Evolutionary conservation across 1,139 yeast species (phyloP).

Genomic region (Protomyces arabidopsidicola): DNA sequence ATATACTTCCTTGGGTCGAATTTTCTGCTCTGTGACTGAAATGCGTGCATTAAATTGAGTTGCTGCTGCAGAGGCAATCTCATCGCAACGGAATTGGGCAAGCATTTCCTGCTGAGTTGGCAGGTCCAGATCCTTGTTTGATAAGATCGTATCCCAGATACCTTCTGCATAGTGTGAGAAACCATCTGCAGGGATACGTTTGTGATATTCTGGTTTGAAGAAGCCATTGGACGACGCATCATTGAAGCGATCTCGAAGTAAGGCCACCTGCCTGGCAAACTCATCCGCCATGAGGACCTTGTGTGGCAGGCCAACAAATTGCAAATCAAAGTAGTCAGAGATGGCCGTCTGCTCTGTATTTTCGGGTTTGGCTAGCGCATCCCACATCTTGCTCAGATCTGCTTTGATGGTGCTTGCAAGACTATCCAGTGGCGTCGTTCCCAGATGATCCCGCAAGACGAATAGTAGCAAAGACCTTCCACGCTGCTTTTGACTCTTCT

Average conservation of each 20-base stretch:
- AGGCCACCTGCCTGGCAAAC: constrained; percentile 59
- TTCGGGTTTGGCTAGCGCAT: constrained; percentile 52
- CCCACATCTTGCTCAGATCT: constrained; percentile 78
- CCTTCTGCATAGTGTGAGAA: constrained; percentile 90
- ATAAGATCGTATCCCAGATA: constrained; percentile 92
- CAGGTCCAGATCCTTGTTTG: constrained; percentile 85
- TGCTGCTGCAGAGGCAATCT: constrained; percentile 56
- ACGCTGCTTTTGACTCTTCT: constrained; percentile 33
- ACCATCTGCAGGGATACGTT: constrained; percentile 86
- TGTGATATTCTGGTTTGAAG: constrained; percentile 71
- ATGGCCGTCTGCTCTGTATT: constrained; percentile 50
- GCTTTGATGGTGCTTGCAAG: constrained; percentile 61
- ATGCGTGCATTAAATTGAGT: constrained; percentile 37
- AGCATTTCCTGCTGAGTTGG: constrained; percentile 96
- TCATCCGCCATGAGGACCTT: constrained; percentile 73
- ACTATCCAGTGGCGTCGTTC: constrained; percentile 74
- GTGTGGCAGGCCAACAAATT: constrained; percentile 78
- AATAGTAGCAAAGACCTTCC: constrained; percentile 57
- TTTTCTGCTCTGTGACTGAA: constrained; percentile 29
- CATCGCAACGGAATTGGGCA: constrained; percentile 92
- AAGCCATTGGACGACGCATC: constrained; percentile 41
- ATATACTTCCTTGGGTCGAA: constrained; percentile 30
- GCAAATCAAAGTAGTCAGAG: constrained; percentile 76
- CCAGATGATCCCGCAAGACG: constrained; percentile 88
- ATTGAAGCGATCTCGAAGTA: constrained; percentile 57